A percentile compares a stretch with the other conserved stretches of the same genome.
These are phyloP conservation scores for Pichia nakasei DNA, from an alignment of 805 yeast genomes.

Conservation along the genomic window DNA sequence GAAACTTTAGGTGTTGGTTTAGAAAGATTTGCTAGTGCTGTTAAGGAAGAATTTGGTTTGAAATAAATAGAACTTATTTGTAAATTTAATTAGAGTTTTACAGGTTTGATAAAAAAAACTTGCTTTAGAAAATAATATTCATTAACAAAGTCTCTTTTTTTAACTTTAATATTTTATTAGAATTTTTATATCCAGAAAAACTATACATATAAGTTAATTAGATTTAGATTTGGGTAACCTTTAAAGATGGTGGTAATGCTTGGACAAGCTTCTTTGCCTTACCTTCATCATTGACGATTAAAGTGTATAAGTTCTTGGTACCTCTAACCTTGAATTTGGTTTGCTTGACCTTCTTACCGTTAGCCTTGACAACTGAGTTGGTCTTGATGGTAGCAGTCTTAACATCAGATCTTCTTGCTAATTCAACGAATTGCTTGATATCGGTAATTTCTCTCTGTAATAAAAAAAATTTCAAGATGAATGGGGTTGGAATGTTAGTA, in stretches of 20 bases:
- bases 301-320: conserved; percentile 86
- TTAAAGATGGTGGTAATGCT: conserved; percentile 91
- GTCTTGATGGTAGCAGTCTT: conserved; percentile 89
- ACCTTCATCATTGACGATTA: conserved; percentile 89
- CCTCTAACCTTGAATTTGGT: conserved; percentile 99
- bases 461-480: background rate
- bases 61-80: conserved; percentile 5
- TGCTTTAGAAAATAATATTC: too few relatives aligned
- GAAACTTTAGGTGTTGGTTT: conserved; percentile 54
- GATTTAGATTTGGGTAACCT: conserved; percentile 40
- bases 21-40: conserved; percentile 59
- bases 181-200: conserved; percentile 5
- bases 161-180: conserved; percentile 1
- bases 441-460: conserved; percentile 69
- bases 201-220: conserved; percentile 11
- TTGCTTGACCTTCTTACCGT: conserved; percentile 81
- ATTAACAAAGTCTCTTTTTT: background rate
- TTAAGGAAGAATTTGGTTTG: conserved; percentile 45
- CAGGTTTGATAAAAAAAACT: too few relatives aligned
- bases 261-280: conserved; percentile 97
- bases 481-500: conserved; percentile 14
- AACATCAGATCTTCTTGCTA: conserved; percentile 94
- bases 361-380: conserved; percentile 73
- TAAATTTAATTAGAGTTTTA: background rate
- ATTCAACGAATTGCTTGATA: conserved; percentile 94